Percentiles rank a stretch among this genome's conserved stretches.
Conservation (phyloP, 495 filamentous ascomycete genomes). For the Penicillium herquei region DNA sequence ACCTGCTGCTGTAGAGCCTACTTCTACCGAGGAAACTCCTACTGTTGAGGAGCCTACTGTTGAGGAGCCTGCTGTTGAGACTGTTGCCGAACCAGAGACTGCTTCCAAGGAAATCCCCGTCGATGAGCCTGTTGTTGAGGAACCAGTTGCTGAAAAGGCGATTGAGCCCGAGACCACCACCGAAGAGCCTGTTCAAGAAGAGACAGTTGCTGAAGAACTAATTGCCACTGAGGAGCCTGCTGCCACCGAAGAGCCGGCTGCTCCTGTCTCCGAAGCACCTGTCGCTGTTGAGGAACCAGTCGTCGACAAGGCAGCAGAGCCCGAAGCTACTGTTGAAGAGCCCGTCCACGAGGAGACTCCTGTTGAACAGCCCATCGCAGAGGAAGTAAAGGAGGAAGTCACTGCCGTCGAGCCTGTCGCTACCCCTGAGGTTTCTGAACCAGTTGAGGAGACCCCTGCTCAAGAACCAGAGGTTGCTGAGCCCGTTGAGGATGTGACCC, state of each 20-base stretch:
- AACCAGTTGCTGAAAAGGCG: constrained; percentile 7
- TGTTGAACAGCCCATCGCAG: constrained; percentile 11
- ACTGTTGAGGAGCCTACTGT: constrained; percentile 10
- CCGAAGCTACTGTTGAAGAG: constrained; percentile 15
- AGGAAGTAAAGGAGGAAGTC: constrained; percentile 10
- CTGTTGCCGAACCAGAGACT: background rate
- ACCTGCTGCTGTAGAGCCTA: background rate
- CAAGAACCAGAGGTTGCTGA: constrained; percentile 9
- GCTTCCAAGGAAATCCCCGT: background rate
- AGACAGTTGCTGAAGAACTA: too few species aligned
- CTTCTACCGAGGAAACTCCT: constrained; percentile 3
- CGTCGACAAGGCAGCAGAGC: background rate
- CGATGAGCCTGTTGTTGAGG: constrained; percentile 10
- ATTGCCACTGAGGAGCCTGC: background rate
- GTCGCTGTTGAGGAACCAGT: constrained; percentile 3
- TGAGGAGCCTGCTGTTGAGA: constrained; percentile 3
- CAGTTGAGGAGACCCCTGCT: constrained; percentile 1
- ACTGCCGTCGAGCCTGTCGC: constrained; percentile 1
- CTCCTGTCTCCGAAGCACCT: background rate
- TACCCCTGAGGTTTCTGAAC: constrained; percentile 3
- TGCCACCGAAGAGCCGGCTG: background rate
- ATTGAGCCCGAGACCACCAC: constrained; percentile 2
- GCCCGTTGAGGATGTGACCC: constrained; percentile 6
- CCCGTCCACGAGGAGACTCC: constrained; percentile 8
- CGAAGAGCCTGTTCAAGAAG: background rate